Conservation (phyloP, 257 asterid species). For the Nicotiana paniculata region DNA sequence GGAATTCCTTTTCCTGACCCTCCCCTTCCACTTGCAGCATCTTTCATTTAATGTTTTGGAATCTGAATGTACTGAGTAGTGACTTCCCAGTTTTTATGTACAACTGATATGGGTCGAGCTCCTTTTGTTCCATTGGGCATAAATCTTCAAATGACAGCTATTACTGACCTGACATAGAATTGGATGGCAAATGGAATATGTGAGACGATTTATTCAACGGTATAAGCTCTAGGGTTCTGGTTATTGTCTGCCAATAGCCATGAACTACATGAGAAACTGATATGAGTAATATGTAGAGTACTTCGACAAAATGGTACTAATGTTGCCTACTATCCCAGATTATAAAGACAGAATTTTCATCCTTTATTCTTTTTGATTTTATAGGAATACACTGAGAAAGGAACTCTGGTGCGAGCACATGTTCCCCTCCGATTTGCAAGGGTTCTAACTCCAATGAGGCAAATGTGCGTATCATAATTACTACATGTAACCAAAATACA, state of each 20-base stretch:
- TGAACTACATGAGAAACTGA: not conserved
- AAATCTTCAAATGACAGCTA: no score
- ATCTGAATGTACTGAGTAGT: no score
- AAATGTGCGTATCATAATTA: slow-evolving; percentile 41
- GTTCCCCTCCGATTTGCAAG: slow-evolving; percentile 95
- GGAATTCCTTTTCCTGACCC: no score
- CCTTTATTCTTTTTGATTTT: not conserved
- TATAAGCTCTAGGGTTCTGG: not conserved
- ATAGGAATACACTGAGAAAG: slow-evolving; percentile 74
- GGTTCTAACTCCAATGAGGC: slow-evolving; percentile 93
- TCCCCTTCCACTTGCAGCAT: no score
- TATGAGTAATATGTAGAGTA: not conserved
- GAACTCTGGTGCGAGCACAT: slow-evolving; percentile 71
- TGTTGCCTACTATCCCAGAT: not conserved
- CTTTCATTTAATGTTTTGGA: no score
- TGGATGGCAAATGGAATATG: no score
- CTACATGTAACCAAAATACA: not conserved
- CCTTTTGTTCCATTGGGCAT: no score
- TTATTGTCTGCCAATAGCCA: not conserved
- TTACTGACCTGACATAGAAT: no score
- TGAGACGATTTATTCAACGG: not conserved
- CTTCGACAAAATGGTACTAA: not conserved
- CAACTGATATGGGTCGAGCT: no score
- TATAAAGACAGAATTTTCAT: not conserved
- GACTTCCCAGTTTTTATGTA: no score